Conservation (phyloP, 495 filamentous ascomycete species). For the Talaromyces adpressus region DNA sequence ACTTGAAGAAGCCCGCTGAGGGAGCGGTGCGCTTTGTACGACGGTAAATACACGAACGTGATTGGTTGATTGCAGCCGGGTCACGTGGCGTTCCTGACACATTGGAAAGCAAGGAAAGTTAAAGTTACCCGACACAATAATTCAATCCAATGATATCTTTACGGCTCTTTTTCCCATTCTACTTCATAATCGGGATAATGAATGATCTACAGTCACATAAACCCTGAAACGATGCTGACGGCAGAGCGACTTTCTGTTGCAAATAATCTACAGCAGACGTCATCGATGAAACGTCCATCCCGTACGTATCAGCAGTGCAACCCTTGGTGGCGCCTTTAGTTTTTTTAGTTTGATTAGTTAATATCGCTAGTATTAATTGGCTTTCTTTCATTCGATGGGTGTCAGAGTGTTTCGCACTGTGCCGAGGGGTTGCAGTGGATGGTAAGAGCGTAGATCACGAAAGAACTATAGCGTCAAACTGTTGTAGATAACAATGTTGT, state of each 20-base stretch:
- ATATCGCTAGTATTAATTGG: neutral
- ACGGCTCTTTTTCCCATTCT: neutral
- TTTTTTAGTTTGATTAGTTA: neutral
- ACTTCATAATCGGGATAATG: neutral
- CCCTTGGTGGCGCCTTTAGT: neutral
- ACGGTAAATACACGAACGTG: neutral
- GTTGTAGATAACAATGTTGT: neutral
- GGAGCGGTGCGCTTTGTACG: neutral
- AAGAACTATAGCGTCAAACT: neutral
- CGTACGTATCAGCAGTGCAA: neutral
- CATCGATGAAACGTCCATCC: neutral
- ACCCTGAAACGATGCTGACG: neutral
- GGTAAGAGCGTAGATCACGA: neutral
- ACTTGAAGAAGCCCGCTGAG: neutral
- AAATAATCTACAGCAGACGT: neutral
- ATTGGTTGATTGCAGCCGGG: neutral
- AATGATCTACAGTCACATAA: neutral
- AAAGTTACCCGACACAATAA: neutral
- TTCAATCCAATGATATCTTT: neutral
- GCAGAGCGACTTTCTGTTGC: neutral
- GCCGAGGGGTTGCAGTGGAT: neutral
- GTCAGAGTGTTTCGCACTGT: neutral
- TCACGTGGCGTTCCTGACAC: neutral
- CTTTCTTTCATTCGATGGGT: neutral
- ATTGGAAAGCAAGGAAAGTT: too few species aligned